Percentiles rank a stretch among this genome's conserved stretches.
Conservation (phyloP, 2,329 filamentous ascomycete genomes). For the Microsporum canis region DNA sequence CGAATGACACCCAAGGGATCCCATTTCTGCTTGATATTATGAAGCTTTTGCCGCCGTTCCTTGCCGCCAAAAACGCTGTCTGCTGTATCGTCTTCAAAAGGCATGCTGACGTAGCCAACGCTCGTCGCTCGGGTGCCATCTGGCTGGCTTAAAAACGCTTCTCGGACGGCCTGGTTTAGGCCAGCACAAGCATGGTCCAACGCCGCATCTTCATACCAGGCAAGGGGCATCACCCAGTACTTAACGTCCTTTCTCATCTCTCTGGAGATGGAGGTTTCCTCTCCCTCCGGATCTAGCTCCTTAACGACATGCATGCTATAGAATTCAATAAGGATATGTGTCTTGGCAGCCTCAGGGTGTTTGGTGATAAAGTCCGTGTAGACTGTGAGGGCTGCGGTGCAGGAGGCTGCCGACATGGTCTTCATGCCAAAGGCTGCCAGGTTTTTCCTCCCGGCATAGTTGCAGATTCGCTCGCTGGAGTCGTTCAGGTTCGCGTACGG, state of each 20-base stretch:
- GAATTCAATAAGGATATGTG: neutral
- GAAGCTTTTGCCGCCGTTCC: neutral
- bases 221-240: conserved; percentile 8
- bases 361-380: neutral
- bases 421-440: conserved; percentile 2
- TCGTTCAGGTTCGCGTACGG: conserved; percentile 5
- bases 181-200: neutral
- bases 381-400: neutral
- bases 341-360: neutral
- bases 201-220: neutral
- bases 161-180: neutral
- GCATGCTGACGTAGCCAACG: neutral
- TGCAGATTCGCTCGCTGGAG: conserved; percentile 1
- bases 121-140: neutral
- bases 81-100: neutral
- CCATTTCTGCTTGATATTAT: neutral
- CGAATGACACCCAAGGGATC: neutral
- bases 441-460: conserved; percentile 1
- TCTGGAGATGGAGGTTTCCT: neutral
- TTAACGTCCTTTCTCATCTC: neutral
- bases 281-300: neutral
- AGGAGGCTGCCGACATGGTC: neutral
- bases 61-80: neutral
- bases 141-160: neutral
- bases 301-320: neutral